These are phyloP conservation scores for Paramyrothecium sp. DNA, from an alignment of 2,329 filamentous ascomycete genomes.

Conservation along the genomic window DNA sequence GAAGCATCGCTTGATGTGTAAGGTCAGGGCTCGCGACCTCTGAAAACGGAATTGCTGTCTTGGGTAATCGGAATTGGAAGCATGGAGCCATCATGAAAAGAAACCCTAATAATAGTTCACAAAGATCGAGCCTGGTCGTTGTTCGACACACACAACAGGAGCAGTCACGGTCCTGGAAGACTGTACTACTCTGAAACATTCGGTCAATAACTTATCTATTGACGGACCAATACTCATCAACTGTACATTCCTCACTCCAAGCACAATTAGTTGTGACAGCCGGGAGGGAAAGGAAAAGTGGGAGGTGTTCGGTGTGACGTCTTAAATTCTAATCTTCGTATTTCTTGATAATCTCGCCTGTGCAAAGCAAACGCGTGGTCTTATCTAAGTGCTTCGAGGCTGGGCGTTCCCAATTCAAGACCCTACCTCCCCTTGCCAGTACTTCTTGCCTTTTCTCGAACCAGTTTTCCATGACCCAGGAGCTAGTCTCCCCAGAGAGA, in stretches of 20 bases:
- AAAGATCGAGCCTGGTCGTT: too few species aligned
- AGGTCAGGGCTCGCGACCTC: conserved; percentile 2
- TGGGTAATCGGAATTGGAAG: background rate
- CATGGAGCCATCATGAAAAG: background rate
- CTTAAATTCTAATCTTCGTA: too few species aligned
- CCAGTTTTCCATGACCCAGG: conserved; percentile 2
- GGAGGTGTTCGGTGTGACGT: too few species aligned
- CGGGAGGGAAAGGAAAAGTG: too few species aligned
- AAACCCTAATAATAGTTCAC: background rate
- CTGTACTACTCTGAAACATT: too few species aligned
- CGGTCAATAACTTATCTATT: too few species aligned
- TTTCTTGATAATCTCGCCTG: too few species aligned
- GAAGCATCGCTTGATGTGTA: conserved; percentile 22
- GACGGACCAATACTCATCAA: too few species aligned
- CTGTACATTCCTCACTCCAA: too few species aligned
- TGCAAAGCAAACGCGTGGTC: too few species aligned
- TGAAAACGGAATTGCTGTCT: background rate
- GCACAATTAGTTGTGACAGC: too few species aligned
- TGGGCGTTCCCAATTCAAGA: conserved; percentile 21
- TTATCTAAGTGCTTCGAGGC: conserved; percentile 6
- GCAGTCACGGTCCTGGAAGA: too few species aligned
- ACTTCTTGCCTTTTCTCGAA: conserved; percentile 13
- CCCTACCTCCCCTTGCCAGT: conserved; percentile 8
- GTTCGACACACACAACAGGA: background rate
- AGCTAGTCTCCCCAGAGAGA: conserved; percentile 1